Conservation (phyloP, 208 protist genomes). For the Entamoeba dispar region DNA sequence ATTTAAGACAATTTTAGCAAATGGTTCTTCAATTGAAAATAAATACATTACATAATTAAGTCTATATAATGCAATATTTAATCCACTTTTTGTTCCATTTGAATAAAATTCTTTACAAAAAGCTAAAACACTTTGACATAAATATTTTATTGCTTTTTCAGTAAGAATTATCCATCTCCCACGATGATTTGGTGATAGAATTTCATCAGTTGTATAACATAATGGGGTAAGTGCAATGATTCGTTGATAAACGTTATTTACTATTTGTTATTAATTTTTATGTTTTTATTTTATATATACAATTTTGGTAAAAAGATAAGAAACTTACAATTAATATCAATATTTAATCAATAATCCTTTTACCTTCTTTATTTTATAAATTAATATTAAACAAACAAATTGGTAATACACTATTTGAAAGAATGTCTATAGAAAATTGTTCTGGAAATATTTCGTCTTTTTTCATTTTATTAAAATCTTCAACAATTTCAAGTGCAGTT, state of each 20-base stretch:
- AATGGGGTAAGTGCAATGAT: neutral
- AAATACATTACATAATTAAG: neutral
- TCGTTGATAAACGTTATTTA: neutral
- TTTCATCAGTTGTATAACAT: neutral
- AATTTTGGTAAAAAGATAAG: too few species aligned
- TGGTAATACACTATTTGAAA: neutral
- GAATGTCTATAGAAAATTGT: neutral
- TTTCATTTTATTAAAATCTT: neutral
- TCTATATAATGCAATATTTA: neutral
- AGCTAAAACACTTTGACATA: neutral
- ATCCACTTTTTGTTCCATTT: neutral
- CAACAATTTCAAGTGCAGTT: neutral
- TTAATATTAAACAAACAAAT: neutral
- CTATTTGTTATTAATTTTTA: neutral
- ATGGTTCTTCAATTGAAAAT: neutral
- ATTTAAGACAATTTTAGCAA: neutral
- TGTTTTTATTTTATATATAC: too few species aligned
- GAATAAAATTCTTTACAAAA: neutral
- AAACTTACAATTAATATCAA: too few species aligned
- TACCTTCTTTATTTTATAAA: neutral
- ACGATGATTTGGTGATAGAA: neutral
- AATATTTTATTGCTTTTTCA: neutral
- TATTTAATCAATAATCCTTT: neutral
- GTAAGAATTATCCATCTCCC: neutral
- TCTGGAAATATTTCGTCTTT: neutral